These are phyloP conservation scores for Euphorbia tirucalli DNA, from an alignment of 345 rosid genomes.

Conservation along the genomic window DNA sequence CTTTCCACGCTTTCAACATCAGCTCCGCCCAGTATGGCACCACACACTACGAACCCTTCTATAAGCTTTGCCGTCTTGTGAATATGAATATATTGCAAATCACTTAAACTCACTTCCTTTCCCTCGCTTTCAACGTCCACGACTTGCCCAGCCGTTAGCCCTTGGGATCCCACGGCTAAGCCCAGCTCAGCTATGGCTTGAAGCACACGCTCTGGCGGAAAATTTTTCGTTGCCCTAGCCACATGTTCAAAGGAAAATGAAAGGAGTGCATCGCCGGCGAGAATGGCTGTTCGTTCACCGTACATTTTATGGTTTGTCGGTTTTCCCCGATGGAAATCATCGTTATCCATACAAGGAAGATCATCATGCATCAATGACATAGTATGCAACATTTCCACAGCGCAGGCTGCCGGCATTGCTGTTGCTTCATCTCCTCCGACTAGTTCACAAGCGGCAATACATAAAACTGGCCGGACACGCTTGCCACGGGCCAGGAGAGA, in stretches of 20 bases:
- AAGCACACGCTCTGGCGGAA: conserved; percentile 37
- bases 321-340: conserved; percentile 55
- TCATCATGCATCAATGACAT: conserved; percentile 72
- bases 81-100: conserved; percentile 37
- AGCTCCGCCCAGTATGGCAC: conserved; percentile 41
- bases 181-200: conserved; percentile 46
- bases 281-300: conserved; percentile 53
- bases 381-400: conserved; percentile 69
- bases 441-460: conserved; percentile 62
- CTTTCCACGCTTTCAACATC: conserved; percentile 22
- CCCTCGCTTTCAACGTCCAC: conserved; percentile 55
- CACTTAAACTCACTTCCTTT: conserved; percentile 25
- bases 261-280: conserved; percentile 64
- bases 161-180: conserved; percentile 42
- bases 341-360: conserved; percentile 74
- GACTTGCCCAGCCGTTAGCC: conserved; percentile 54
- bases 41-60: conserved; percentile 39
- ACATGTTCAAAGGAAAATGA: conserved; percentile 56
- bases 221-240: conserved; percentile 22
- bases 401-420: conserved; percentile 65
- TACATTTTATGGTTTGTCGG: conserved; percentile 56
- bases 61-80: conserved; percentile 41
- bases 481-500: conserved; percentile 59
- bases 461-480: conserved; percentile 61
- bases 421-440: conserved; percentile 47